Conservation (phyloP, 1,139 yeast genomes). For the Candida tropicalis region DNA sequence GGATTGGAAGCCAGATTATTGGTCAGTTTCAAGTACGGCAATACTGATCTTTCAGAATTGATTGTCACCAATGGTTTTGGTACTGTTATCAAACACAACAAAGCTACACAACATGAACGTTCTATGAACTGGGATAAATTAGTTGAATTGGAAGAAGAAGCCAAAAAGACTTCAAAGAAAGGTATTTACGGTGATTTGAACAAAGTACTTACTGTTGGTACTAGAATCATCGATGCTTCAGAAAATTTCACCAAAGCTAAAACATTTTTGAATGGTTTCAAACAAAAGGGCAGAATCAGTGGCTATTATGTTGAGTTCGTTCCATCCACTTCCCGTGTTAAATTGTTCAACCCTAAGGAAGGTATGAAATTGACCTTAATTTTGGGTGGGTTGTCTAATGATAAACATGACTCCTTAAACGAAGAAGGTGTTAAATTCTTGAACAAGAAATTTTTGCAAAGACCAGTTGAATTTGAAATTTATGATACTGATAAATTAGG, state of each 20-base stretch:
- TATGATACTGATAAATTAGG: constrained; percentile 77
- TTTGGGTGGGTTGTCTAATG: constrained; percentile 70
- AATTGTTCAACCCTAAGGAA: constrained; percentile 70
- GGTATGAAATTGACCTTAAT: constrained; percentile 70
- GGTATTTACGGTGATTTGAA: constrained; percentile 62
- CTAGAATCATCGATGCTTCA: constrained; percentile 77
- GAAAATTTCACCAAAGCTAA: constrained; percentile 73
- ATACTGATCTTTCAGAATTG: constrained; percentile 63
- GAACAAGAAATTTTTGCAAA: constrained; percentile 62
- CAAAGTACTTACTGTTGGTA: constrained; percentile 53
- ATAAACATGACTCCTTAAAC: constrained; percentile 44
- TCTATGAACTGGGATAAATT: constrained; percentile 79
- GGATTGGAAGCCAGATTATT: constrained; percentile 67
- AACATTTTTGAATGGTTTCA: constrained; percentile 70
- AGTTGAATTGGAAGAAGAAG: constrained; percentile 67
- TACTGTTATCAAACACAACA: constrained; percentile 76
- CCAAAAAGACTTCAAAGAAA: constrained; percentile 52
- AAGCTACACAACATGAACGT: constrained; percentile 68
- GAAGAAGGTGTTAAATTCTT: constrained; percentile 60
- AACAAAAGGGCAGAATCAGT: constrained; percentile 63
- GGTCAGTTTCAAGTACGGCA: constrained; percentile 54
- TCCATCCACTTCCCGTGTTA: constrained; percentile 66
- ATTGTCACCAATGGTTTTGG: constrained; percentile 72
- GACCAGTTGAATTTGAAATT: constrained; percentile 71
- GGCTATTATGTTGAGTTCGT: constrained; percentile 69